Base-by-base conservation (phyloP, 2,329 filamentous ascomycete genomes). In the Penicillium hesseltinei region DNA sequence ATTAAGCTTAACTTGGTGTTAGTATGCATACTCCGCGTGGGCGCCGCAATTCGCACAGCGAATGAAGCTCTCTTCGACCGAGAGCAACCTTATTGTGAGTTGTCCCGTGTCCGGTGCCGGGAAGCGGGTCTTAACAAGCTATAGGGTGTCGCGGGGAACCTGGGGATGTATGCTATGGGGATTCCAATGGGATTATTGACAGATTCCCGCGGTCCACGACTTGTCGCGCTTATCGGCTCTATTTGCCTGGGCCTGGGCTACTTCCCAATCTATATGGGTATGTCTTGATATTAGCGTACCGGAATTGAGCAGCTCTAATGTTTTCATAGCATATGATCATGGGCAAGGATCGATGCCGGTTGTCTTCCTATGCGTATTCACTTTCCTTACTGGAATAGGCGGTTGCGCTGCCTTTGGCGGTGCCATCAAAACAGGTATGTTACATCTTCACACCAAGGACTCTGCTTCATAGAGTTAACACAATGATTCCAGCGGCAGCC, bases 11-110 rank as follows among this genome's bases (percentile, higher is more conserved):
- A 69, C 59, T 46, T 42, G 74, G 74, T 59, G 51, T 49, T 71
- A 97, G 91, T 97, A 99, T 84, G 93, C 92, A 71, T 99, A 97
- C 77, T 97, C 92, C 54, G 93, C 93, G 76, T 99, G 94, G 92
- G 92, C 91, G 15, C 94, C 94, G 21, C 92, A 97, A 76, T 97
- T 97, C 71, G 92, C 92, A 49, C 88, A 95, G 69, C 87, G 85
- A 66, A 81, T 99, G 67, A 87, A 89, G 71, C 84, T 97, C 60
- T 92, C 92, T 15, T 89, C 94, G n/a, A 97, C 93, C 3, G 83
- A 97, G 74, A 92, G 86, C 75, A 97, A 99, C 75, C 76, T 97
- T 64, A 92, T 99, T 71, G 92, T 88, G 80, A 72, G 84, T 70
- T 40, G 33, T 58, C 44, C 48, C 39, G 27, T 51, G 52, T 38